A percentile compares a stretch with the other conserved stretches of the same genome.
phyloP scores from a whole-genome alignment of 441 rosid species.

The Brassica hybrid region DNA sequence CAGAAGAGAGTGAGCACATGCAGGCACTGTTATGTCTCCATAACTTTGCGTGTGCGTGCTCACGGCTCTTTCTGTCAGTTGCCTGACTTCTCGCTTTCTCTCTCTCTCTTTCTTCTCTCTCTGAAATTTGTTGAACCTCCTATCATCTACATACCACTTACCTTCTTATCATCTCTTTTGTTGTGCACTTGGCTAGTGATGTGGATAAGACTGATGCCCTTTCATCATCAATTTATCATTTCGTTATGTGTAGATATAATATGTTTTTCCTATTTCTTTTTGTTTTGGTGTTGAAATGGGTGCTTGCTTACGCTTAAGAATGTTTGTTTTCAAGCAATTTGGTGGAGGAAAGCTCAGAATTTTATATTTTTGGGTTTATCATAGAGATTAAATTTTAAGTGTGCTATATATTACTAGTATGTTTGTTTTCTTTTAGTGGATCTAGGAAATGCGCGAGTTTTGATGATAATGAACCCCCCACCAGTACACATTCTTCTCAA shows the following conservation, averaged over 20 bases:
- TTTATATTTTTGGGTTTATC: constrained; percentile 24
- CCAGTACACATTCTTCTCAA: constrained; percentile 31
- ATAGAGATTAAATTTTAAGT: neutral
- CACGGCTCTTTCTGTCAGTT: constrained; percentile 80
- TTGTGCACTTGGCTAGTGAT: constrained; percentile 17
- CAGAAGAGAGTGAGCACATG: constrained; percentile 97
- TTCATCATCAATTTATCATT: neutral
- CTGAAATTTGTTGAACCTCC: neutral
- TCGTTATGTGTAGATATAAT: neutral
- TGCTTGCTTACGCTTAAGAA: constrained; percentile 20
- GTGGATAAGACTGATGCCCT: constrained; percentile 22
- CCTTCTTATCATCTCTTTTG: constrained; percentile 38
- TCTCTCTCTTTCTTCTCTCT: constrained; percentile 43
- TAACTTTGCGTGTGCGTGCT: constrained; percentile 79
- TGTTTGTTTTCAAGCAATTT: constrained; percentile 23
- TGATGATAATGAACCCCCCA: constrained; percentile 32
- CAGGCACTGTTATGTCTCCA: constrained; percentile 61
- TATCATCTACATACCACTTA: constrained; percentile 5
- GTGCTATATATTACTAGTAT: constrained; percentile 11
- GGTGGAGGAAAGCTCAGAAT: constrained; percentile 17
- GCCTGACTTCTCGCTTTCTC: constrained; percentile 14
- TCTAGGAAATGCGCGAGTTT: constrained; percentile 38
- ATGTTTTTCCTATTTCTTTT: neutral
- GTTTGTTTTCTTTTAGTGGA: constrained; percentile 24
- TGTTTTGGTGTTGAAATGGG: constrained; percentile 18